Evolutionary conservation across 2,329 filamentous ascomycete genomes (phyloP).

Genomic region (Aspergillus viridinutans): DNA sequence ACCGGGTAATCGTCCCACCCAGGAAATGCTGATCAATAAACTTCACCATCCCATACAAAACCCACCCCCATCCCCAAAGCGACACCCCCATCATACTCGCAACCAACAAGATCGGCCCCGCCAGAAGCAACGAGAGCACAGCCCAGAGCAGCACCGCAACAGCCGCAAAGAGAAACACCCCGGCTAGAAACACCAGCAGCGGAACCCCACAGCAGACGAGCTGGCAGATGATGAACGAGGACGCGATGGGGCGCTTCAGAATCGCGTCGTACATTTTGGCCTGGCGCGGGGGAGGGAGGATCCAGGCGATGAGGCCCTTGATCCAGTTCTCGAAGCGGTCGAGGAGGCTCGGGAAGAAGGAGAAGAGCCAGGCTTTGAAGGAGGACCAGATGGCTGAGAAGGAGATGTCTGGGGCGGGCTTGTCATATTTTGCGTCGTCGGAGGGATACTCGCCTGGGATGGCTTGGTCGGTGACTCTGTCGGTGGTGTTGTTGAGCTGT

Average conservation of each 20-base stretch:
- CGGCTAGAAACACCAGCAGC: constrained; percentile 30
- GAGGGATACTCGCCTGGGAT: constrained; percentile 26
- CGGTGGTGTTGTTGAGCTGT: constrained; percentile 13
- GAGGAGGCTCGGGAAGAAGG: constrained; percentile 19
- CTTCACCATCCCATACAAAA: constrained; percentile 17
- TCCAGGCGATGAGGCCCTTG: constrained; percentile 19
- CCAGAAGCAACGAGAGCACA: constrained; percentile 26
- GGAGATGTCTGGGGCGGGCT: constrained; percentile 14
- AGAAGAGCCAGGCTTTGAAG: constrained; percentile 14
- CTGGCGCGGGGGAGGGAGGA: constrained; percentile 25
- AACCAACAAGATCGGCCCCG: constrained; percentile 27
- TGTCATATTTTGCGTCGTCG: constrained; percentile 16
- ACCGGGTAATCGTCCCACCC: not conserved
- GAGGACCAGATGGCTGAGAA: constrained; percentile 14
- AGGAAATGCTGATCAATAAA: not conserved
- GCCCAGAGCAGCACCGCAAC: constrained; percentile 29
- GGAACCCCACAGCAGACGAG: constrained; percentile 32
- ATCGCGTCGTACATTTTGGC: constrained; percentile 26
- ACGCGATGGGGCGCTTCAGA: constrained; percentile 26
- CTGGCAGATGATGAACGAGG: constrained; percentile 31
- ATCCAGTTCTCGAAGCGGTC: constrained; percentile 26
- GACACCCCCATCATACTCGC: constrained; percentile 27
- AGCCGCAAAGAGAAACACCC: constrained; percentile 30
- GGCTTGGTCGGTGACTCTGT: constrained; percentile 14
- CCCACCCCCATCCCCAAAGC: constrained; percentile 29